Evolutionary conservation across 495 filamentous ascomycete species (phyloP).

Genomic region (Umbilicaria muhlenbergii): DNA sequence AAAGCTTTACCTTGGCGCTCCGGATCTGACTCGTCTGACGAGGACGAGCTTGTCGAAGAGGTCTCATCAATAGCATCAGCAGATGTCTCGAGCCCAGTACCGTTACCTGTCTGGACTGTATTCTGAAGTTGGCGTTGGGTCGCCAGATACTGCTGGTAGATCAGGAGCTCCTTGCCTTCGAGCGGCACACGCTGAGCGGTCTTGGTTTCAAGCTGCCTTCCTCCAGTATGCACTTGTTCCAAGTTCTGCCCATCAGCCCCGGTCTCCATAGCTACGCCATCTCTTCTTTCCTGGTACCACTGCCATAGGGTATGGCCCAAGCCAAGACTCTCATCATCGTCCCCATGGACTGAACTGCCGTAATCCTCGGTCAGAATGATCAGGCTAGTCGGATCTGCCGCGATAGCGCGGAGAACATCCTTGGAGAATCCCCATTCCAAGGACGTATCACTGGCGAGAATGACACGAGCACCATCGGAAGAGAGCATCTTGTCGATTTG

Average conservation of each 20-base stretch:
- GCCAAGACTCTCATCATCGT: conserved; percentile 20
- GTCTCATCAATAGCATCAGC: conserved; percentile 74
- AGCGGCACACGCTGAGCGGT: conserved; percentile 47
- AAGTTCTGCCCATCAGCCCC: conserved; percentile 40
- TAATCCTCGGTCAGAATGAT: conserved; percentile 63
- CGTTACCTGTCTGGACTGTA: conserved; percentile 50
- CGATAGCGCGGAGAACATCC: conserved; percentile 61
- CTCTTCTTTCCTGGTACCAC: conserved; percentile 53
- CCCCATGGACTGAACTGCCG: conserved; percentile 1
- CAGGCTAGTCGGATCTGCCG: conserved; percentile 59
- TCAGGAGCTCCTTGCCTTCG: conserved; percentile 51
- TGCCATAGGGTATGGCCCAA: conserved; percentile 50
- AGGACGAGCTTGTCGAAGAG: conserved; percentile 59
- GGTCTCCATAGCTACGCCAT: conserved; percentile 44
- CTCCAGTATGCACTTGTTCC: conserved; percentile 49
- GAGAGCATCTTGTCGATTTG: conserved; percentile 50
- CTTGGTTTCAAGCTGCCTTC: conserved; percentile 41
- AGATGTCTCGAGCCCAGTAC: conserved; percentile 45
- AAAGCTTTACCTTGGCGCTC: conserved; percentile 86
- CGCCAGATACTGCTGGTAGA: conserved; percentile 85
- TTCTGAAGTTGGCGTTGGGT: conserved; percentile 67
- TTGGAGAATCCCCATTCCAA: conserved; percentile 93
- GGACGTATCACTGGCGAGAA: conserved; percentile 79
- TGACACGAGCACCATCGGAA: conserved; percentile 46
- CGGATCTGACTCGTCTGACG: conserved; percentile 76